phyloP scores from a whole-genome alignment of 257 asterid genomes.

The Rhazya stricta region DNA sequence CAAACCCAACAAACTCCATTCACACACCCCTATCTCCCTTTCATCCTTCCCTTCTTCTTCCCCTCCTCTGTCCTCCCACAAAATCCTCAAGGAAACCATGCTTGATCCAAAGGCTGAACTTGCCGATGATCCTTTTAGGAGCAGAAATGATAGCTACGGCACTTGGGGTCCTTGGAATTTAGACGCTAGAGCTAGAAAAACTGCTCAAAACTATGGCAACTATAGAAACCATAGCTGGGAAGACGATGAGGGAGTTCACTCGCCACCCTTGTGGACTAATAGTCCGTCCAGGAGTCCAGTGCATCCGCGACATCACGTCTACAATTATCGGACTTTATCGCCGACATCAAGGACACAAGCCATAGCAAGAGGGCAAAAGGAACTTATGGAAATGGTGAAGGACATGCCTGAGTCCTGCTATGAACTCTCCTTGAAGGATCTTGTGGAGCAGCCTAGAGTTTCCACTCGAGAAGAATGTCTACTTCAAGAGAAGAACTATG shows the following conservation, averaged over 20 bases:
- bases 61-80: conserved; percentile 11
- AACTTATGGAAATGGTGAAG: conserved; percentile 86
- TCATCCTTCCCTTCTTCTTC: neutral
- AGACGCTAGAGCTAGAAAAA: conserved; percentile 10
- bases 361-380: conserved; percentile 71
- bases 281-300: conserved; percentile 39
- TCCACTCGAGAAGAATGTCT: conserved; percentile 24
- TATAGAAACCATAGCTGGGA: conserved; percentile 10
- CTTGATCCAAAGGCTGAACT: conserved; percentile 33
- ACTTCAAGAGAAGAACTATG: conserved; percentile 6
- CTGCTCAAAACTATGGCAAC: conserved; percentile 14
- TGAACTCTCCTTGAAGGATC: conserved; percentile 65
- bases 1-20: neutral
- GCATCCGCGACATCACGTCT: conserved; percentile 30
- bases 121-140: conserved; percentile 17
- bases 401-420: conserved; percentile 72
- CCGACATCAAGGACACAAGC: conserved; percentile 58
- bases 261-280: conserved; percentile 65
- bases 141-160: conserved; percentile 5
- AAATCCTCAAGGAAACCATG: conserved; percentile 36
- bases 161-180: conserved; percentile 16
- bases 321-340: conserved; percentile 31
- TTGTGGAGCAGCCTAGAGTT: conserved; percentile 45
- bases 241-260: conserved; percentile 25
- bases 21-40: neutral